These are phyloP conservation scores for Mycena floridula DNA, from an alignment of 768 basidiomycete genomes.

Conservation along the genomic window DNA sequence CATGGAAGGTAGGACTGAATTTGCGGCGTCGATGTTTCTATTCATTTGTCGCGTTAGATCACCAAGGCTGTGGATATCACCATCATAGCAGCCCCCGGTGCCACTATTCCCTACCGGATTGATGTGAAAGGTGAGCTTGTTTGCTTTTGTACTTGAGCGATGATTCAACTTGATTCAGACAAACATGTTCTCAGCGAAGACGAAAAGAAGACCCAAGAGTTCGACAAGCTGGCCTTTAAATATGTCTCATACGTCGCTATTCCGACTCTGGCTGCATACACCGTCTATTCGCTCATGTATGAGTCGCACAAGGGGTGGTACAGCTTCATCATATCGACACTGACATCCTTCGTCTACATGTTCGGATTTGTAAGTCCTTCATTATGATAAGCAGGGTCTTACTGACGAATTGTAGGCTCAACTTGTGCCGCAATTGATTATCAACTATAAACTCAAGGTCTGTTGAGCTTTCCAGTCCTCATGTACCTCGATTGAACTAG, in stretches of 20 bases:
- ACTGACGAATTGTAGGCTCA: conserved; percentile 52
- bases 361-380: conserved; percentile 86
- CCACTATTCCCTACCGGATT: conserved; percentile 70
- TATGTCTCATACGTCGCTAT: conserved; percentile 89
- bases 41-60: conserved; percentile 39
- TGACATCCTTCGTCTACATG: conserved; percentile 92
- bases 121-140: conserved; percentile 65
- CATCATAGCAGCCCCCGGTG: conserved; percentile 56
- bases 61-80: conserved; percentile 88
- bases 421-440: conserved; percentile 82
- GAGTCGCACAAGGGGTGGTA: conserved; percentile 93
- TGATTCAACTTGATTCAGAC: conserved; percentile 38
- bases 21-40: conserved; percentile 12
- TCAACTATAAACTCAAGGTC: conserved; percentile 96
- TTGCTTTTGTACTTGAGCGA: conserved; percentile 9
- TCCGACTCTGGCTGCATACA: conserved; percentile 72
- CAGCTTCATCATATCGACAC: conserved; percentile 88
- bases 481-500: conserved; percentile 4
- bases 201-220: conserved; percentile 98
- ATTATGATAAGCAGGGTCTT: conserved; percentile 5
- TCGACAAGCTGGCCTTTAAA: conserved; percentile 87
- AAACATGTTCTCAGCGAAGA: conserved; percentile 96
- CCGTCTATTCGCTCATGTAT: conserved; percentile 74
- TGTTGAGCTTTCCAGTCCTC: conserved; percentile 10
- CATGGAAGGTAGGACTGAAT: conserved; percentile 72